Evolutionary conservation across 768 basidiomycete species (phyloP).

Genomic region (Auriscalpium orientale): DNA sequence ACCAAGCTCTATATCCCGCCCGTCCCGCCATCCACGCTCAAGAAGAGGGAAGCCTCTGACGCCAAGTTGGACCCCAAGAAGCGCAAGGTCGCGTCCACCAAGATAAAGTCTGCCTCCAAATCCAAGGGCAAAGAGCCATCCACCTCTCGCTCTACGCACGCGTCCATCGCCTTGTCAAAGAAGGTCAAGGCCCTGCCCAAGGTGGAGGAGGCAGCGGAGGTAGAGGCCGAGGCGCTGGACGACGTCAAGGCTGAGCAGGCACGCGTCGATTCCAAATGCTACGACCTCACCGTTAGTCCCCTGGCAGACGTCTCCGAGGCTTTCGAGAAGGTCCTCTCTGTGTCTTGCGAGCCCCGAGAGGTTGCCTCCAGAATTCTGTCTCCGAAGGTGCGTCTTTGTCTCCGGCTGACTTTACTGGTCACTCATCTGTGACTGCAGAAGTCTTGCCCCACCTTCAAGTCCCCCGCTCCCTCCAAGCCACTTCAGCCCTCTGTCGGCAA

Average conservation of each 20-base stretch:
- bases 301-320: conserved; percentile 70
- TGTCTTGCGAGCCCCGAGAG: conserved; percentile 10
- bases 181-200: conserved; percentile 1
- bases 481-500: neutral
- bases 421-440: neutral
- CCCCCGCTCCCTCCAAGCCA: conserved; percentile 4
- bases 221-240: conserved; percentile 44
- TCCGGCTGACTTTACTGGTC: neutral
- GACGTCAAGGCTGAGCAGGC: conserved; percentile 42
- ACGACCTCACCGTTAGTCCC: conserved; percentile 72
- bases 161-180: neutral
- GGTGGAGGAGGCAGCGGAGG: conserved; percentile 52
- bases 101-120: conserved; percentile 10
- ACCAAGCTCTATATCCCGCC: conserved; percentile 37
- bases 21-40: conserved; percentile 28
- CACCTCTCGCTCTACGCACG: conserved; percentile 9
- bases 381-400: conserved; percentile 3
- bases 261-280: conserved; percentile 64
- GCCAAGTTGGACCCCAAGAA: conserved; percentile 47
- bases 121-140: conserved; percentile 6
- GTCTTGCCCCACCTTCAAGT: conserved; percentile 2
- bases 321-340: conserved; percentile 35
- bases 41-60: conserved; percentile 36
- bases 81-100: conserved; percentile 39
- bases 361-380: conserved; percentile 1